Evolutionary conservation across 2,329 filamentous ascomycete species (phyloP).

Genomic region (Tolypocladium ovalisporum): DNA sequence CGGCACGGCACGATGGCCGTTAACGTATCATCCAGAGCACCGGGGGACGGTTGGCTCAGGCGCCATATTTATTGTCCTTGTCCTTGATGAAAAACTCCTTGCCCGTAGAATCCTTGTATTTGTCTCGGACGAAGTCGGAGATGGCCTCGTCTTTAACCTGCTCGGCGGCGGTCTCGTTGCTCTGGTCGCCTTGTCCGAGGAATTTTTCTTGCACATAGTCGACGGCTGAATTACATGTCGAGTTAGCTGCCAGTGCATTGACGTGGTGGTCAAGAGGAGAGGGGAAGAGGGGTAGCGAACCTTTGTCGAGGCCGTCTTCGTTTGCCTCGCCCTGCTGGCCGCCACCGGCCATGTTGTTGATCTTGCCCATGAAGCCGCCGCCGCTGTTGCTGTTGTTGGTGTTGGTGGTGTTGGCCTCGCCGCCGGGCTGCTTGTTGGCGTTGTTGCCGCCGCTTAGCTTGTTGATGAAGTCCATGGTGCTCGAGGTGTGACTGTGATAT

Average conservation of each 20-base stretch:
- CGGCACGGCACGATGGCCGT: neutral
- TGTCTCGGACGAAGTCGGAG: conserved; percentile 56
- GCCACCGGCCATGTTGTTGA: conserved; percentile 63
- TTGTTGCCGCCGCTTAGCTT: neutral
- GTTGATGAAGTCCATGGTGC: conserved; percentile 6
- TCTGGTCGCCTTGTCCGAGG: conserved; percentile 57
- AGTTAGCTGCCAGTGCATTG: neutral
- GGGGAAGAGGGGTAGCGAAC: conserved; percentile 17
- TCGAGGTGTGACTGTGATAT: neutral
- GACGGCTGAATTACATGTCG: conserved; percentile 42
- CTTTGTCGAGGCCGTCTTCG: conserved; percentile 74
- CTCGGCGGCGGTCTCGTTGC: conserved; percentile 62
- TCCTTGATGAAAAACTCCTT: conserved; percentile 60
- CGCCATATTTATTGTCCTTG: conserved; percentile 40
- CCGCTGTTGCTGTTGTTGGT: conserved; percentile 7
- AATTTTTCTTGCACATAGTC: conserved; percentile 70
- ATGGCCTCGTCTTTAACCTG: conserved; percentile 79
- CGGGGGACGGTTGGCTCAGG: neutral
- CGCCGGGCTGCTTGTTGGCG: neutral
- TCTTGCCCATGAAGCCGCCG: conserved; percentile 54
- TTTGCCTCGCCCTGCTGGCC: conserved; percentile 68
- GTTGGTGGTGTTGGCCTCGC: neutral
- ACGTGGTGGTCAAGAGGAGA: neutral
- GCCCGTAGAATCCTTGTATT: conserved; percentile 62
- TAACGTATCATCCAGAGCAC: neutral